These are phyloP conservation scores for Coniella lustricola DNA, from an alignment of 2,329 filamentous ascomycete genomes.

Conservation along the genomic window DNA sequence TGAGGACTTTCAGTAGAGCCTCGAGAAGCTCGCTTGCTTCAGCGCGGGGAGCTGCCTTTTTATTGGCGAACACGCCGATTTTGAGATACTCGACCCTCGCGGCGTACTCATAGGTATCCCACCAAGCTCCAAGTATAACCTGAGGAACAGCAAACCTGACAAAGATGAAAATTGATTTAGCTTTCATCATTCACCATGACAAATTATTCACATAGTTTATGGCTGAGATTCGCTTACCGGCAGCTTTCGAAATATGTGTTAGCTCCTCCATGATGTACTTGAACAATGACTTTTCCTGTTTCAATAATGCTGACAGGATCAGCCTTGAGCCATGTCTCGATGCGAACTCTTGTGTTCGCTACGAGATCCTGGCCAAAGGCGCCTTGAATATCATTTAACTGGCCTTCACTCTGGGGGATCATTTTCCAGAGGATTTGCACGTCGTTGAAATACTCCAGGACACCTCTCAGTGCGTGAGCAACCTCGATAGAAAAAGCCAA, in stretches of 20 bases:
- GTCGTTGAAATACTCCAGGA: background rate
- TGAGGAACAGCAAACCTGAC: background rate
- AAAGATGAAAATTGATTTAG: background rate
- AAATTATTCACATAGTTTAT: background rate
- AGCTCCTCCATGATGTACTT: conserved; percentile 5
- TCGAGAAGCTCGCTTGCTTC: background rate
- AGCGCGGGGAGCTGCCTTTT: conserved; percentile 1
- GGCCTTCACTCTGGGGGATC: background rate
- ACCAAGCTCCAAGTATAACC: conserved; percentile 4
- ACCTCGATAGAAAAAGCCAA: background rate
- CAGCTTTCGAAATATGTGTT: conserved; percentile 9
- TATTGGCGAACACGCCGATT: conserved; percentile 6
- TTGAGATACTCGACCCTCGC: conserved; percentile 8
- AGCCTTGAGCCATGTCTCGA: conserved; percentile 5
- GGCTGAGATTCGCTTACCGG: background rate
- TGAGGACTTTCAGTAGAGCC: background rate
- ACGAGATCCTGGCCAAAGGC: background rate
- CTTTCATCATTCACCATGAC: background rate
- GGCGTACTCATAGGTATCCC: conserved; percentile 7
- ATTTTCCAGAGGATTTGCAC: conserved; percentile 6
- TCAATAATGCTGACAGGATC: conserved; percentile 5
- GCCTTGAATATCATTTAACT: background rate
- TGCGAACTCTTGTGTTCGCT: background rate
- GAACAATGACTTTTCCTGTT: conserved; percentile 3
- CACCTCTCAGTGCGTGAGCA: background rate